Conservation (phyloP, 192 early-diverging fungal species). For the Ambispora gerdemannii region DNA sequence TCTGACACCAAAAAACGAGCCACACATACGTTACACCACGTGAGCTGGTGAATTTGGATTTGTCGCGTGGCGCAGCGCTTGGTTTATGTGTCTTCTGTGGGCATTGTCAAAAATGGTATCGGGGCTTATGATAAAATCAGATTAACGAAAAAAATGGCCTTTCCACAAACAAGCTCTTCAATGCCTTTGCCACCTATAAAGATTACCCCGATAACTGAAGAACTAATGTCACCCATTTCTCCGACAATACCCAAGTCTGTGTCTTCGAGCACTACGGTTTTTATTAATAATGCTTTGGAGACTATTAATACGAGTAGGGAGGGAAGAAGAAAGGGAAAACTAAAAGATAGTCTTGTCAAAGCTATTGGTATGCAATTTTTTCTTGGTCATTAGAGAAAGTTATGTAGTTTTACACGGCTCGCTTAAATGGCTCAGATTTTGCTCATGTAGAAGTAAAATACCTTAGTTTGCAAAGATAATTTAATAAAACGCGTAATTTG, state of each 20-base stretch:
- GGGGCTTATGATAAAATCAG: too few species aligned
- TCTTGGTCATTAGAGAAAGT: too few species aligned
- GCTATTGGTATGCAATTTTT: constrained; percentile 45
- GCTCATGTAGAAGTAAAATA: too few species aligned
- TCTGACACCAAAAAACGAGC: too few species aligned
- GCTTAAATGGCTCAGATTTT: neutral
- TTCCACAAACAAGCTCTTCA: neutral
- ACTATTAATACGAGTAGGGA: constrained; percentile 57
- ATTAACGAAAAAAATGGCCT: too few species aligned
- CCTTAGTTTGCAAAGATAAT: too few species aligned
- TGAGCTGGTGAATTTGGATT: too few species aligned
- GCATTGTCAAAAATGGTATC: too few species aligned
- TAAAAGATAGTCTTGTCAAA: constrained; percentile 47
- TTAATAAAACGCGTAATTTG: too few species aligned
- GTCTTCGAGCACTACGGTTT: constrained; percentile 49
- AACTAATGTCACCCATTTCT: neutral
- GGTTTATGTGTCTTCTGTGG: too few species aligned
- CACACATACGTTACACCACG: too few species aligned
- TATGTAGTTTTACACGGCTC: neutral
- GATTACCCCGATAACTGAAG: neutral
- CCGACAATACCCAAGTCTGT: neutral
- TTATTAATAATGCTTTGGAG: constrained; percentile 64
- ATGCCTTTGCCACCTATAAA: neutral
- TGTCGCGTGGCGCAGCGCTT: too few species aligned
- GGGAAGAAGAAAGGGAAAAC: constrained; percentile 41